Base-by-base conservation (phyloP, 169 alveolate genomes). In the Cystoisospora suis region DNA sequence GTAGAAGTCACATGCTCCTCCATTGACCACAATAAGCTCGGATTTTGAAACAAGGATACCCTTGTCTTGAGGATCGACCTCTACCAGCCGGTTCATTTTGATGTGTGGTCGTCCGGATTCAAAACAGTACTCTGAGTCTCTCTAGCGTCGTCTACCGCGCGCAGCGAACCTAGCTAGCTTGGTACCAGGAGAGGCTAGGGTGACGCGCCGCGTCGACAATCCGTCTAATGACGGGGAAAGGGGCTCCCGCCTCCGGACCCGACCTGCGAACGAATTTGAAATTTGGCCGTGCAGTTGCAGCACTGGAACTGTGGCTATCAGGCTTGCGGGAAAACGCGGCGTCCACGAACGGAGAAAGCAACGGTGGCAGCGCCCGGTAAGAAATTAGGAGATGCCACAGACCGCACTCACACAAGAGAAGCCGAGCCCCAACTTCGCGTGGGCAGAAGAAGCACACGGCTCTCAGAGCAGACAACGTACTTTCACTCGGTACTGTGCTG, bases 1-100 rank as follows among this genome's bases (percentile, higher is more conserved):
- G 69, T 79, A 79, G 59, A 47, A 45, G 59, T 79, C 87, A 29
- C 87, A 79, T n/a, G 87, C 87, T 27, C 87, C 87, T 20, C 87
- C 87, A 5, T 79, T 44, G 15, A 79, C 87, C 70, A 79, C 87
- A 6, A 79, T 36, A 6, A 79, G 70, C 46, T 36, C 29, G 3
- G 61, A n/a, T 69, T 46, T 42, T 36, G 87, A 79, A 29, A 79
- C 69, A 17, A 45, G 6, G 69, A 79, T 79, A 46, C 87, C 87
- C 42, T 47, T 79, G 45, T 79, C 70, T 36, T 79, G 70, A 7
- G 87, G 87, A 4, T 45, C 49, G 45, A 79, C 34, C 61, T 46
- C 46, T 1, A 45, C 3, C 44, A 79, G 44, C n/a, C 87, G 87
- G 29, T 72, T 72, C 83, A 72, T 72, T 9, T 72, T 12, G 32